Percentiles rank a stretch among this genome's conserved stretches.
phyloP scores from a whole-genome alignment of 345 rosid species.

The Camelina laxa region DNA sequence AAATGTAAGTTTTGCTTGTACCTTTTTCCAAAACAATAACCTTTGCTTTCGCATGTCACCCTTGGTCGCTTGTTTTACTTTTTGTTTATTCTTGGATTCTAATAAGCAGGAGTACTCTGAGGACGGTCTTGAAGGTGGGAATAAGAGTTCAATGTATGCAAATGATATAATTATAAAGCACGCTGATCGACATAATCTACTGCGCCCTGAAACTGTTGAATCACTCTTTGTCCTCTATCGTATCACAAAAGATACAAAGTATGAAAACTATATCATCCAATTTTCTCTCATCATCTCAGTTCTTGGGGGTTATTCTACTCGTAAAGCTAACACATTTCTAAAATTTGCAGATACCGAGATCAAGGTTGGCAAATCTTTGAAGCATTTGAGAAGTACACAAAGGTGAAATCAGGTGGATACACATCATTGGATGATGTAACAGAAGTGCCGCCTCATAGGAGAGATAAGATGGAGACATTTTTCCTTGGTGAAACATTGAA shows the following conservation, averaged over 20 bases:
- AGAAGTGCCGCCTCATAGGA: constrained; percentile 69
- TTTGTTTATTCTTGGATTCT: constrained; percentile 36
- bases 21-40: not conserved
- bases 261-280: constrained; percentile 37
- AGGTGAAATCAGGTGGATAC: constrained; percentile 85
- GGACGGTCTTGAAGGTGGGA: constrained; percentile 89
- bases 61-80: constrained; percentile 24
- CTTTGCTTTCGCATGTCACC: constrained; percentile 10
- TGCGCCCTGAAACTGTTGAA: constrained; percentile 98
- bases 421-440: constrained; percentile 86
- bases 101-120: constrained; percentile 75
- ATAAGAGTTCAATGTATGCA: constrained; percentile 71
- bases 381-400: constrained; percentile 88
- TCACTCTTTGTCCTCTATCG: constrained; percentile 86
- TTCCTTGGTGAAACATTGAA: constrained; percentile 91
- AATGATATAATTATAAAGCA: constrained; percentile 87
- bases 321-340: constrained; percentile 12
- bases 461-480: constrained; percentile 97
- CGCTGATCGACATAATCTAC: constrained; percentile 87
- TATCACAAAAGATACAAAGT: constrained; percentile 84
- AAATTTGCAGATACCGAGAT: constrained; percentile 70
- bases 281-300: constrained; percentile 24
- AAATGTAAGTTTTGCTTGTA: constrained; percentile 51
- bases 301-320: not conserved
- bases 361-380: constrained; percentile 98